phyloP scores from a whole-genome alignment of 1,284 basidiomycete species.

The Boletellus sp. region DNA sequence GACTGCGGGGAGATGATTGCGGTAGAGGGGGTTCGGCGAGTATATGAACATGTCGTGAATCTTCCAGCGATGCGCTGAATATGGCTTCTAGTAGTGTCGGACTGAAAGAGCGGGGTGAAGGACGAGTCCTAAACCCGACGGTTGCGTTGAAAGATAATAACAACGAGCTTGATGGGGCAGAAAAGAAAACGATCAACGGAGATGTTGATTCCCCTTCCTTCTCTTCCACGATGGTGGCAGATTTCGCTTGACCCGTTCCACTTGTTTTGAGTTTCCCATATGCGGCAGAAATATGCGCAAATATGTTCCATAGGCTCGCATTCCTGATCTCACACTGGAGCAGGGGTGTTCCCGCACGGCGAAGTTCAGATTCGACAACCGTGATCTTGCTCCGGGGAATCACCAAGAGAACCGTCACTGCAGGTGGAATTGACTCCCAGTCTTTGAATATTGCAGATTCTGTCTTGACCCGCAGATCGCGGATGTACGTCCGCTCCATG shows the following conservation, averaged over 20 bases:
- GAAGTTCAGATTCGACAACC: slow-evolving; percentile 15
- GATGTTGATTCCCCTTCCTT: slow-evolving; percentile 32
- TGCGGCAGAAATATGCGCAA: slow-evolving; percentile 33
- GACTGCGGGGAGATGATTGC: neutral
- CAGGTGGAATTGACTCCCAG: slow-evolving; percentile 21
- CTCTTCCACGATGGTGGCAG: slow-evolving; percentile 35
- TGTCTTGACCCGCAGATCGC: slow-evolving; percentile 4
- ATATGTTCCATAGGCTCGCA: slow-evolving; percentile 29
- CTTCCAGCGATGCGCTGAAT: slow-evolving; percentile 30
- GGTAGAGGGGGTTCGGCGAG: slow-evolving; percentile 18
- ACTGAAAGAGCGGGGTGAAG: slow-evolving; percentile 18
- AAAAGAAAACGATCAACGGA: slow-evolving; percentile 39
- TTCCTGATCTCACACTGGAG: slow-evolving; percentile 36
- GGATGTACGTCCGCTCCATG: slow-evolving; percentile 17
- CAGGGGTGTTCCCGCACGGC: slow-evolving; percentile 33
- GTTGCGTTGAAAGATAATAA: slow-evolving; percentile 15
- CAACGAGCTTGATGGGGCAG: slow-evolving; percentile 35
- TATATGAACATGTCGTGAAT: slow-evolving; percentile 34
- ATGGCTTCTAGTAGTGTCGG: slow-evolving; percentile 19
- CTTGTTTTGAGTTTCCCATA: slow-evolving; percentile 34
- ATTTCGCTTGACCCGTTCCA: slow-evolving; percentile 19
- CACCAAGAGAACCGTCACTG: slow-evolving; percentile 23
- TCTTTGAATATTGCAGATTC: slow-evolving; percentile 15
- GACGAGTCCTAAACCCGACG: slow-evolving; percentile 32
- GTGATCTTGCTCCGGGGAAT: slow-evolving; percentile 22